Percentiles rank a stretch among this genome's conserved stretches.
phyloP scores from a whole-genome alignment of 345 rosid genomes.

The Iberis pinnata region DNA sequence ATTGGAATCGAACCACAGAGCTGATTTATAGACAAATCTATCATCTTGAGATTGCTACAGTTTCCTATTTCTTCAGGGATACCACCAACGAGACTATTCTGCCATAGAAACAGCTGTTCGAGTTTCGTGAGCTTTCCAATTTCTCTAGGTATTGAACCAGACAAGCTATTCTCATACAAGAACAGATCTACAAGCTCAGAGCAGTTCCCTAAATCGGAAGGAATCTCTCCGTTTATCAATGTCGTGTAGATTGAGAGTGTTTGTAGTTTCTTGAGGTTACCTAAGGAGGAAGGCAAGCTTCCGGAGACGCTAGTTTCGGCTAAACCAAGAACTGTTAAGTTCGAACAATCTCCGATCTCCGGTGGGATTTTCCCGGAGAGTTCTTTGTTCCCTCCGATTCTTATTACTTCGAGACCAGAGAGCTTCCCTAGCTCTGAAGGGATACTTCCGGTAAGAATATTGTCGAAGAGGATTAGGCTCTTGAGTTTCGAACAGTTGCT shows the following conservation, averaged over 20 bases:
- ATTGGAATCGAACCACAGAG: conserved; percentile 67
- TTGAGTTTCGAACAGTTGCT: conserved; percentile 40
- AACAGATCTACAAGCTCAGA: conserved; percentile 71
- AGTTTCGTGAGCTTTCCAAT: conserved; percentile 66
- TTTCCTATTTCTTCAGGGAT: conserved; percentile 88
- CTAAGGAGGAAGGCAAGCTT: conserved; percentile 60
- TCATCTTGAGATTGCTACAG: conserved; percentile 56
- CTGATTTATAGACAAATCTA: conserved; percentile 76
- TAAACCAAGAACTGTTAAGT: conserved; percentile 67
- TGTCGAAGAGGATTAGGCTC: conserved; percentile 56
- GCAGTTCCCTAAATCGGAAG: conserved; percentile 74
- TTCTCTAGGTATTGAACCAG: conserved; percentile 71
- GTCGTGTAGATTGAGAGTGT: conserved; percentile 68
- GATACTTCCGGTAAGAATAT: conserved; percentile 55
- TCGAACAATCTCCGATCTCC: conserved; percentile 67
- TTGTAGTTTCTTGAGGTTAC: conserved; percentile 60
- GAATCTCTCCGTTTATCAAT: conserved; percentile 79
- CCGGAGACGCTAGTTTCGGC: conserved; percentile 76
- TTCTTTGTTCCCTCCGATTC: conserved; percentile 83
- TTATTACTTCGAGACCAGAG: conserved; percentile 51
- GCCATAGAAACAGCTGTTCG: conserved; percentile 68
- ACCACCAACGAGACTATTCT: conserved; percentile 61
- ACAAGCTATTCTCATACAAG: conserved; percentile 73
- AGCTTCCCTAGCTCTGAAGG: conserved; percentile 69
- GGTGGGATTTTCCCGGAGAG: conserved; percentile 61